A percentile compares a stretch with the other conserved stretches of the same genome.
phyloP scores from a whole-genome alignment of 202 grass and related monocot species.

The Panicum hallii region DNA sequence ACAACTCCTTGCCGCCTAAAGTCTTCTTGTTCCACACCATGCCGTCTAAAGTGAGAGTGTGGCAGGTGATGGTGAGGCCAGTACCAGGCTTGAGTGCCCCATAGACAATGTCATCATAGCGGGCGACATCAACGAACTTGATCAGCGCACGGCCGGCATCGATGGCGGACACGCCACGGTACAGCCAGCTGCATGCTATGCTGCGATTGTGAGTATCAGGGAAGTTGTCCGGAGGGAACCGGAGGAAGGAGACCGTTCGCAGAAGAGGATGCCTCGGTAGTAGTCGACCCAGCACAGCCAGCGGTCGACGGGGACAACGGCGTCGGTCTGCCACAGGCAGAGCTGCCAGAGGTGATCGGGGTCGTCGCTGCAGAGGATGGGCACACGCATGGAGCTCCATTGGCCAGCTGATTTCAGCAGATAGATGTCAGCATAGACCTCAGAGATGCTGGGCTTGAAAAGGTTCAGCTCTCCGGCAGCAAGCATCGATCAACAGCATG shows the following conservation, averaged over 20 bases:
- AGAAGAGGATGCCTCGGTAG: conserved; percentile 4
- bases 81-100: neutral
- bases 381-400: neutral
- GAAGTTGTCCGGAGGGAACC: neutral
- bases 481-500: too few species aligned
- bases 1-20: neutral
- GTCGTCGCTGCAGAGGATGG: neutral
- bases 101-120: neutral
- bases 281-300: conserved; percentile 27
- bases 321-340: neutral
- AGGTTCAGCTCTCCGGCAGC: neutral
- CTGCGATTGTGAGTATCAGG: neutral
- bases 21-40: neutral
- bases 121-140: neutral
- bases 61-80: conserved; percentile 13
- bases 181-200: neutral
- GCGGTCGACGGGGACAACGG: neutral
- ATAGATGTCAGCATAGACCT: neutral
- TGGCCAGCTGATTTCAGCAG: neutral
- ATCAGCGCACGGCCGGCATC: neutral
- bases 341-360: neutral
- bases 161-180: neutral
- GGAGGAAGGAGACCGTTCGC: neutral
- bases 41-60: neutral
- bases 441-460: fast-evolving